A percentile compares a stretch with the other conserved stretches of the same genome.
Conservation (phyloP, 768 basidiomycete species). For the Russula griseocarnosa region DNA sequence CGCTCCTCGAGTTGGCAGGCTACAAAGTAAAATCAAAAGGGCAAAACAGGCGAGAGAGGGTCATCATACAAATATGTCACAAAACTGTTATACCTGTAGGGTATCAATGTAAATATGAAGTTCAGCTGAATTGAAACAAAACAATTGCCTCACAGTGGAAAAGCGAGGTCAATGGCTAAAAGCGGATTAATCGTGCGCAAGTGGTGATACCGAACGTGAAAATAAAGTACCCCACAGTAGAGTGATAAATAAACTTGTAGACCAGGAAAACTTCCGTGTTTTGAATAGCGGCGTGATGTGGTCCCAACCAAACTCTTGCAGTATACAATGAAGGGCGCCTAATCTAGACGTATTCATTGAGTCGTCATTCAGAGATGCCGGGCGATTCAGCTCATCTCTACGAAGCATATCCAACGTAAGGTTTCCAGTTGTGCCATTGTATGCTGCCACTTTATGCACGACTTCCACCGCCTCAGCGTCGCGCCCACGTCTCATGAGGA, state of each 20-base stretch:
- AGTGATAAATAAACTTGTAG: constrained; percentile 48
- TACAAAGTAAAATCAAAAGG: constrained; percentile 31
- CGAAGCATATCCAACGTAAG: constrained; percentile 52
- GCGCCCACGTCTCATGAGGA: constrained; percentile 61
- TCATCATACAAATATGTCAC: constrained; percentile 49
- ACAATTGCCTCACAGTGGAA: constrained; percentile 50
- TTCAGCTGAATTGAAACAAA: background rate
- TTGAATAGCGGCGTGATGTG: constrained; percentile 50
- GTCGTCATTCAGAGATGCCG: constrained; percentile 15
- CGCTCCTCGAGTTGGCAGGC: constrained; percentile 61
- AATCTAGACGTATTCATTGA: constrained; percentile 37
- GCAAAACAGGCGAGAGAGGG: background rate
- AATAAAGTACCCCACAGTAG: constrained; percentile 46
- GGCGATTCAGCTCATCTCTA: constrained; percentile 20
- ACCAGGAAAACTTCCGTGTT: constrained; percentile 47
- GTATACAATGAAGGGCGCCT: constrained; percentile 41
- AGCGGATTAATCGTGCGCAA: background rate
- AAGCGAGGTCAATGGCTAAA: constrained; percentile 71
- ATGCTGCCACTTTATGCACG: constrained; percentile 55
- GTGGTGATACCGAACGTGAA: background rate
- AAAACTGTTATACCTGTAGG: constrained; percentile 44
- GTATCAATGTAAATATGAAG: background rate
- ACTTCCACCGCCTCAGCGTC: constrained; percentile 60
- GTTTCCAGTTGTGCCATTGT: constrained; percentile 50
- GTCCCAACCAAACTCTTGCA: constrained; percentile 38